Evolutionary conservation across 2,329 filamentous ascomycete species (phyloP).

Genomic region (Penicillium sp.): DNA sequence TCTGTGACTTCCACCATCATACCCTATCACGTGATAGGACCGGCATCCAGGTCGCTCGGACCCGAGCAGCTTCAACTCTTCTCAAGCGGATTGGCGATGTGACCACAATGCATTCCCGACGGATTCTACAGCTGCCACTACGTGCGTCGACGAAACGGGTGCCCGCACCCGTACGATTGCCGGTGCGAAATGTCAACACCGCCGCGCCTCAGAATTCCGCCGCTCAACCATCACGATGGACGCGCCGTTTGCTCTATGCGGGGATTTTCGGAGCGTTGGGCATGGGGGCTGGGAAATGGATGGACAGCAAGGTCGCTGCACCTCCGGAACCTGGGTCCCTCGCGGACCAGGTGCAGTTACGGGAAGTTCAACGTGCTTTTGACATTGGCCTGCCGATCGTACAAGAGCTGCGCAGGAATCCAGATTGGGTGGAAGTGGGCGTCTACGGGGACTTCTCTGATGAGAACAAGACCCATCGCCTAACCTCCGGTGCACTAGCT

Average conservation of each 20-base stretch:
- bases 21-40: conserved; percentile 12
- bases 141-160: conserved; percentile 9
- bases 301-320: conserved; percentile 23
- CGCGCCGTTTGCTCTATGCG: conserved; percentile 36
- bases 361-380: conserved; percentile 31
- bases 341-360: conserved; percentile 31
- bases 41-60: conserved; percentile 2
- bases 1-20: too few relatives aligned
- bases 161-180: conserved; percentile 5
- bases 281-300: conserved; percentile 23
- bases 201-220: conserved; percentile 16
- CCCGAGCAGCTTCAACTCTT: conserved; percentile 3
- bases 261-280: conserved; percentile 37
- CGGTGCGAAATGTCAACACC: conserved; percentile 23
- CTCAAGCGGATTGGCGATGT: conserved; percentile 19
- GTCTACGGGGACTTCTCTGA: conserved; percentile 39
- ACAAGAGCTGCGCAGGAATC: conserved; percentile 37
- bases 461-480: conserved; percentile 32
- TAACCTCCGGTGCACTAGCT: conserved; percentile 41
- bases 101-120: conserved; percentile 30
- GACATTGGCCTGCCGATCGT: conserved; percentile 39
- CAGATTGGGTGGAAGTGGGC: conserved; percentile 40
- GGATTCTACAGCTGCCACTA: conserved; percentile 23
- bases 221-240: conserved; percentile 30
- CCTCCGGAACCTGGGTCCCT: conserved; percentile 35